Evolutionary conservation across 2,329 filamentous ascomycete species (phyloP).

Genomic region (Aspergillus melleus): DNA sequence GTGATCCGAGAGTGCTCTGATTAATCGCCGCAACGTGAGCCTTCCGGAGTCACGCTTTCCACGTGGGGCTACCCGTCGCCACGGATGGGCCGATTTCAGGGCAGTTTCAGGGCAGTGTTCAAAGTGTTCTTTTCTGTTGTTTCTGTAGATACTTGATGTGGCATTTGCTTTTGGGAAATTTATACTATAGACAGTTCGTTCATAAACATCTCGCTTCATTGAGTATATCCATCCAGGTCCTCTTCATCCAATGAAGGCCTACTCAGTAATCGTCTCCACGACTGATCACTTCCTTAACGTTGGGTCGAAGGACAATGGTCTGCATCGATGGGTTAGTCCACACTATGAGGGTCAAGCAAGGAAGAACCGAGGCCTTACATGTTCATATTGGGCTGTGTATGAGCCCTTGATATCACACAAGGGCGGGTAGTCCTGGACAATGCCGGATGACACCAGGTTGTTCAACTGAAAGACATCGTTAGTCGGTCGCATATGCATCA

Average conservation of each 20-base stretch:
- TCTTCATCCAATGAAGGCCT: background rate
- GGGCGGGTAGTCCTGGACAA: slow-evolving; percentile 88
- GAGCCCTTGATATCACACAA: slow-evolving; percentile 90
- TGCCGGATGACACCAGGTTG: slow-evolving; percentile 76
- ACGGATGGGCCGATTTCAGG: background rate
- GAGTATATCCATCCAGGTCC: background rate
- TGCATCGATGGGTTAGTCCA: slow-evolving; percentile 31
- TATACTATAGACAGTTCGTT: background rate
- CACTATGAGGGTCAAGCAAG: background rate
- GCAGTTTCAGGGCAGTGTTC: background rate
- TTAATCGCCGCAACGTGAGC: slow-evolving; percentile 17
- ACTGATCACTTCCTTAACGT: slow-evolving; percentile 83
- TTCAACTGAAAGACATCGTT: slow-evolving; percentile 62
- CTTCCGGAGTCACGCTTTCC: slow-evolving; percentile 31
- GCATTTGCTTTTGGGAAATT: background rate
- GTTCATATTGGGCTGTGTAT: slow-evolving; percentile 92
- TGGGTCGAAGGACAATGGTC: slow-evolving; percentile 76
- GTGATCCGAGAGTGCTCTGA: slow-evolving; percentile 10
- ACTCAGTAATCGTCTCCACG: slow-evolving; percentile 78
- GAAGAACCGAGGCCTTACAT: slow-evolving; percentile 63
- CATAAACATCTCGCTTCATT: background rate
- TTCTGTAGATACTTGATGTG: no score
- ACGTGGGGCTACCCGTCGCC: slow-evolving; percentile 36
- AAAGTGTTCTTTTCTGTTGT: no score
- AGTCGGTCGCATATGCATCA: background rate